Evolutionary conservation across 331 rosid genomes (phyloP).

Genomic region (Pyrus hybrid): DNA sequence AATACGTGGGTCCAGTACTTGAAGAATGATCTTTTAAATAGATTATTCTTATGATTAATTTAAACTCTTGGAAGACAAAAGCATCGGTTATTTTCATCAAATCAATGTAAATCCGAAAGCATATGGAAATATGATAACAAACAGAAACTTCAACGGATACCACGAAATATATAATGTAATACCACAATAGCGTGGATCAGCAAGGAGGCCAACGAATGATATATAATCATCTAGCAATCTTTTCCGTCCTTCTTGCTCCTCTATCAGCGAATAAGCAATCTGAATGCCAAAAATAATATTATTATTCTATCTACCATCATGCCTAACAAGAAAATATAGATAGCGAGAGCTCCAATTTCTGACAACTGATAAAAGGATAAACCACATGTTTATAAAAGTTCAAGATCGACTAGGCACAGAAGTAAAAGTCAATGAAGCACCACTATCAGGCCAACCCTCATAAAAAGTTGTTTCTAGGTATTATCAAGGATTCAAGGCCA

Average conservation of each 20-base stretch:
- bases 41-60: background rate
- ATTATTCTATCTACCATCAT: background rate
- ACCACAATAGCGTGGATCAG: conserved; percentile 96
- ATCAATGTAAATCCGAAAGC: conserved; percentile 11
- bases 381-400: background rate
- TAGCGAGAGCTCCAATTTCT: background rate
- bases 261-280: conserved; percentile 87
- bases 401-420: background rate
- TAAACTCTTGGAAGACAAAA: background rate
- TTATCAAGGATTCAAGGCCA: background rate
- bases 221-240: conserved; percentile 57
- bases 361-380: background rate
- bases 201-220: conserved; percentile 94
- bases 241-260: conserved; percentile 89
- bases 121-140: conserved; percentile 21
- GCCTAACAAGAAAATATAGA: background rate
- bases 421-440: background rate
- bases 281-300: conserved; percentile 19
- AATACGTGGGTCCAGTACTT: background rate
- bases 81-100: conserved; percentile 3
- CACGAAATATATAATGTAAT: conserved; percentile 30
- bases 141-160: conserved; percentile 34
- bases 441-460: background rate
- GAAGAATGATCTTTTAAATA: background rate
- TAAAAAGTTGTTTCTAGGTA: background rate